These are phyloP conservation scores for Trichoderma sp. DNA, from an alignment of 2,329 filamentous ascomycete genomes.

Conservation along the genomic window DNA sequence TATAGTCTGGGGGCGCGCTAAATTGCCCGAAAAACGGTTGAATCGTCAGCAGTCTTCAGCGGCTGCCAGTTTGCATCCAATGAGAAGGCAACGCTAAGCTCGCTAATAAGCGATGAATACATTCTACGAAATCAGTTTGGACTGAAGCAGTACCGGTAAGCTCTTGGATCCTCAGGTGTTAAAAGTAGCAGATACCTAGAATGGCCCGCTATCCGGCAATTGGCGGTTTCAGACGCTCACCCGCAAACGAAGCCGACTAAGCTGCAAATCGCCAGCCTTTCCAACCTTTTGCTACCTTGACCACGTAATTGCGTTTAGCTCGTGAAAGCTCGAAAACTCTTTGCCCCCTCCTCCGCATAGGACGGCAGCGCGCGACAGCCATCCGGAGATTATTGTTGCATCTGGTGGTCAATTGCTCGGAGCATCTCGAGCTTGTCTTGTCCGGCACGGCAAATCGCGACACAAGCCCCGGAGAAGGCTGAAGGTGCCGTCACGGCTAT, in stretches of 20 bases:
- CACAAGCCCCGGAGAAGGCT: neutral
- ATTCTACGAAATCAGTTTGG: neutral
- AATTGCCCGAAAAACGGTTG: neutral
- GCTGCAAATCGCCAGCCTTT: neutral
- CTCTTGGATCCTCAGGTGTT: neutral
- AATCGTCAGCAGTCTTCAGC: neutral
- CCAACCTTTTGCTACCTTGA: neutral
- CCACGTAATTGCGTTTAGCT: neutral
- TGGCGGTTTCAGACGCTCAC: neutral
- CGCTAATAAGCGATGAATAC: neutral
- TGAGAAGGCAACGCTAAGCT: neutral
- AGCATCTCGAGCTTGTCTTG: neutral
- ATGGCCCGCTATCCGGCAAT: slow-evolving; percentile 2
- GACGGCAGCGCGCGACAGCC: neutral
- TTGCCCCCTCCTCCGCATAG: neutral
- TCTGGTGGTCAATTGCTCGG: neutral
- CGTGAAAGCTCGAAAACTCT: neutral
- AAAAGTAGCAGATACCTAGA: slow-evolving; percentile 4
- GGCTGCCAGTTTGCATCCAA: neutral
- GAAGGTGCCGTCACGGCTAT: neutral
- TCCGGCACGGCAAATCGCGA: neutral
- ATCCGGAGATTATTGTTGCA: neutral
- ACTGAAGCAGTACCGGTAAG: neutral
- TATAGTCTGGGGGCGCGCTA: neutral
- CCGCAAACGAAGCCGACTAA: neutral